phyloP scores from a whole-genome alignment of 2,329 filamentous ascomycete species.

The Cordyceps fumosorosea region DNA sequence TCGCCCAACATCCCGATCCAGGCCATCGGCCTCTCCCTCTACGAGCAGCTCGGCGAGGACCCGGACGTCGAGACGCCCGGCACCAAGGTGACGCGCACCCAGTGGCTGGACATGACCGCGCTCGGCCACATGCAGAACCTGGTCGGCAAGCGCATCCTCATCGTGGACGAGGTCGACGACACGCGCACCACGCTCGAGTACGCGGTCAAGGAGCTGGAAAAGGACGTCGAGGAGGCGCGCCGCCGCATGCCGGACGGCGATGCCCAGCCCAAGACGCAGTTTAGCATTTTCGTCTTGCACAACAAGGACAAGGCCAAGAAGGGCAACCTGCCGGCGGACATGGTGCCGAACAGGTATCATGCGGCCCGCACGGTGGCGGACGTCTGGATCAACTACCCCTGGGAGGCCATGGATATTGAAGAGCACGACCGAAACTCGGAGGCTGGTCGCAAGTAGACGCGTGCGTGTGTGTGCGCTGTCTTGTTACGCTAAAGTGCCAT shows the following conservation, averaged over 20 bases:
- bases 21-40: slow-evolving; percentile 95
- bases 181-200: slow-evolving; percentile 92
- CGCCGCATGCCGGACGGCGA: slow-evolving; percentile 65
- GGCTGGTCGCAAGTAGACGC: slow-evolving; percentile 1
- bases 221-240: slow-evolving; percentile 82
- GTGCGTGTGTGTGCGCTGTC: background rate
- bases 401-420: slow-evolving; percentile 92
- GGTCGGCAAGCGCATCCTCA: slow-evolving; percentile 84
- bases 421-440: slow-evolving; percentile 60
- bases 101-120: slow-evolving; percentile 90
- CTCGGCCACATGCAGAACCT: slow-evolving; percentile 80
- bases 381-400: slow-evolving; percentile 98
- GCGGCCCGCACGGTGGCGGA: slow-evolving; percentile 87
- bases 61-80: slow-evolving; percentile 63
- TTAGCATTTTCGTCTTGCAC: slow-evolving; percentile 93
- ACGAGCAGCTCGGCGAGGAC: slow-evolving; percentile 68
- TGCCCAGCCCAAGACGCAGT: slow-evolving; percentile 64
- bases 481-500: background rate
- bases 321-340: slow-evolving; percentile 70
- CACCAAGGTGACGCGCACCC: slow-evolving; percentile 92
- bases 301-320: slow-evolving; percentile 99
- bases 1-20: slow-evolving; percentile 96
- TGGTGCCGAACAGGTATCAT: slow-evolving; percentile 71
- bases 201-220: slow-evolving; percentile 84
- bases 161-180: slow-evolving; percentile 94